These are phyloP conservation scores for Didymella pinodella DNA, from an alignment of 2,329 filamentous ascomycete species.

Conservation along the genomic window DNA sequence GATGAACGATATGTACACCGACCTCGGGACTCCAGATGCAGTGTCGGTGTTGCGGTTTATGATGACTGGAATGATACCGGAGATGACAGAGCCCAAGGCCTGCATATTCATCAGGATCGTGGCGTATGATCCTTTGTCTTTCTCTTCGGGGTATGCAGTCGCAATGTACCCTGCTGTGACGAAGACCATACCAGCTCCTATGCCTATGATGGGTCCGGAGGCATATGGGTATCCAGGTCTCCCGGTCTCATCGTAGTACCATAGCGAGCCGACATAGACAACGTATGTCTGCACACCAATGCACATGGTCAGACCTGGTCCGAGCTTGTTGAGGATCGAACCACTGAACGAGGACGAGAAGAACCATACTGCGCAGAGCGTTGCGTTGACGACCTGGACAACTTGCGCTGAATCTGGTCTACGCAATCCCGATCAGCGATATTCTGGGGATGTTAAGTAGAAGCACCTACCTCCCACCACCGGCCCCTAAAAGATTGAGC, in stretches of 20 bases:
- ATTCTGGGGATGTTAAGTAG: background rate
- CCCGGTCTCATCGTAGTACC: background rate
- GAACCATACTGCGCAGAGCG: slow-evolving; percentile 46
- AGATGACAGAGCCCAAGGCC: background rate
- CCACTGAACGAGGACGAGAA: slow-evolving; percentile 45
- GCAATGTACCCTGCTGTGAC: slow-evolving; percentile 44
- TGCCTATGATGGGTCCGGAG: slow-evolving; percentile 42
- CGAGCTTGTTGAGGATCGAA: slow-evolving; percentile 26
- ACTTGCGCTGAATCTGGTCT: slow-evolving; percentile 31
- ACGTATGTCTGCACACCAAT: background rate
- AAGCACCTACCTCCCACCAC: background rate
- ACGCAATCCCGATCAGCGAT: background rate
- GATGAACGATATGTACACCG: background rate
- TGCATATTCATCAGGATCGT: background rate
- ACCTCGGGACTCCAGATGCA: background rate
- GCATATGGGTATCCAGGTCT: slow-evolving; percentile 36
- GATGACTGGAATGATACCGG: background rate
- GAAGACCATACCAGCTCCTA: slow-evolving; percentile 46
- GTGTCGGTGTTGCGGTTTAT: background rate
- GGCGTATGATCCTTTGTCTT: slow-evolving; percentile 1
- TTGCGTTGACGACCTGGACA: slow-evolving; percentile 45
- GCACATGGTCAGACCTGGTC: background rate
- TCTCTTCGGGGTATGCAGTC: slow-evolving; percentile 44
- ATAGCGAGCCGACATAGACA: background rate
- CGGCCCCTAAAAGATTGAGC: background rate